Conservation (phyloP, 2,329 filamentous ascomycete species). For the Beauveria asiatica region DNA sequence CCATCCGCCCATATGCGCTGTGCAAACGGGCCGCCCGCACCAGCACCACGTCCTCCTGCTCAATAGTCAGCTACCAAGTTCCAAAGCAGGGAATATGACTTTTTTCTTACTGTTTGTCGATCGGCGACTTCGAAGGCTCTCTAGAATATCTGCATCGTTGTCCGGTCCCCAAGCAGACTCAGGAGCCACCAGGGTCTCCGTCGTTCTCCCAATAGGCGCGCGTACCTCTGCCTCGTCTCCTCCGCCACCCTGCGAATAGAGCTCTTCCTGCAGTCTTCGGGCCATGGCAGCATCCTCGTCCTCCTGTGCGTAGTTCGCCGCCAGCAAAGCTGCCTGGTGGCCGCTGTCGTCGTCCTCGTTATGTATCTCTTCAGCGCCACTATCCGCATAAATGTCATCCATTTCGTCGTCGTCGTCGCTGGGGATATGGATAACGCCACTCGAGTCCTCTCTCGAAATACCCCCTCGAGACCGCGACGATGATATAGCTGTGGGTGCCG, state of each 20-base stretch:
- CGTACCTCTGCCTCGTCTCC: conserved; percentile 57
- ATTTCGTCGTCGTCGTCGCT: conserved; percentile 59
- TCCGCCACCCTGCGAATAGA: conserved; percentile 53
- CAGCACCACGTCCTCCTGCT: conserved; percentile 13
- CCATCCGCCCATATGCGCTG: conserved; percentile 31
- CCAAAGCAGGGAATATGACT: neutral
- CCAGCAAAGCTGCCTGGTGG: conserved; percentile 31
- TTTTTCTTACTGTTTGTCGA: conserved; percentile 23
- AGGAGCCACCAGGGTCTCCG: conserved; percentile 82
- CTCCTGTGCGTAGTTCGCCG: conserved; percentile 44
- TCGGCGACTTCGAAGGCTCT: conserved; percentile 50
- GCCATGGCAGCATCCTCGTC: conserved; percentile 95
- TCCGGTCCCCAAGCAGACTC: conserved; percentile 38
- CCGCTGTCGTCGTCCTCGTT: conserved; percentile 27
- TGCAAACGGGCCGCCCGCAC: conserved; percentile 26
- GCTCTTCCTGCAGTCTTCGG: conserved; percentile 80
- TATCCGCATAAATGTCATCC: conserved; percentile 14
- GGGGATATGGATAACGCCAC: conserved; percentile 59
- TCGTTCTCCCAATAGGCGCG: conserved; percentile 84
- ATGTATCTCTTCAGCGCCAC: conserved; percentile 28
- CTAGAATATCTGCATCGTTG: conserved; percentile 51
- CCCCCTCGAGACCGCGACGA: conserved; percentile 16
- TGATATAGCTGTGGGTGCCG: conserved; percentile 17
- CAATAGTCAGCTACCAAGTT: conserved; percentile 3
- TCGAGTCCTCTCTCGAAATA: conserved; percentile 25